phyloP scores from a whole-genome alignment of 2,329 filamentous ascomycete species.

The Furcasterigmium sp. region DNA sequence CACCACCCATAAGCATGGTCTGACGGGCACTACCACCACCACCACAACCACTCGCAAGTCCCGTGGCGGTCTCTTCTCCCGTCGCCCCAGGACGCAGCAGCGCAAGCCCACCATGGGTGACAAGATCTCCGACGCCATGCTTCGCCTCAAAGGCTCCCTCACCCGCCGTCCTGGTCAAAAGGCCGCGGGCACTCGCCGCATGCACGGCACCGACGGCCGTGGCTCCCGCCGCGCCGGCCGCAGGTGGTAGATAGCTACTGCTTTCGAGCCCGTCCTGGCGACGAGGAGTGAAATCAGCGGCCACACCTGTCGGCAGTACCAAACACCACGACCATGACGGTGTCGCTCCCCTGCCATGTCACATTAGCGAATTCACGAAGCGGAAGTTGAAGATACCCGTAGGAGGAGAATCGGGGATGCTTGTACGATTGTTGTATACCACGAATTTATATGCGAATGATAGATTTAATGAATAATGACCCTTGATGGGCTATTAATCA shows the following conservation, averaged over 20 bases:
- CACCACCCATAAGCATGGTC: slow-evolving; percentile 16
- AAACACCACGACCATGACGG: too few relatives aligned
- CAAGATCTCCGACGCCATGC: slow-evolving; percentile 71
- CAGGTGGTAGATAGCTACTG: slow-evolving; percentile 7
- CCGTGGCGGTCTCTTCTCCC: slow-evolving; percentile 32
- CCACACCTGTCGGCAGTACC: too few relatives aligned
- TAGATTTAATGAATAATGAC: background rate
- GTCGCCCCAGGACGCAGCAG: slow-evolving; percentile 41
- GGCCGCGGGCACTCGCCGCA: slow-evolving; percentile 69
- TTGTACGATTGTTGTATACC: background rate
- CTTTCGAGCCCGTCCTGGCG: too few relatives aligned
- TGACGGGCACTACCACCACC: slow-evolving; percentile 12
- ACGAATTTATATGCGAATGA: background rate
- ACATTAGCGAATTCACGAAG: background rate
- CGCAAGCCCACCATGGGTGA: slow-evolving; percentile 66
- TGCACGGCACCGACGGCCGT: slow-evolving; percentile 69
- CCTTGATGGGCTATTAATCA: slow-evolving; percentile 1
- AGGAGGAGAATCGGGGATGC: background rate
- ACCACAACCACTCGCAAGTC: slow-evolving; percentile 35
- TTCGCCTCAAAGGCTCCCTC: slow-evolving; percentile 66
- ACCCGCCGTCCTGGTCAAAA: slow-evolving; percentile 59
- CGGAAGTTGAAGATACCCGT: background rate
- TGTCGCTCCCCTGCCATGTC: background rate
- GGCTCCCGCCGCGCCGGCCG: slow-evolving; percentile 36
- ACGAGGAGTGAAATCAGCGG: too few relatives aligned